phyloP scores from a whole-genome alignment of 306 rosid species.

The Trifolium subterraneum region DNA sequence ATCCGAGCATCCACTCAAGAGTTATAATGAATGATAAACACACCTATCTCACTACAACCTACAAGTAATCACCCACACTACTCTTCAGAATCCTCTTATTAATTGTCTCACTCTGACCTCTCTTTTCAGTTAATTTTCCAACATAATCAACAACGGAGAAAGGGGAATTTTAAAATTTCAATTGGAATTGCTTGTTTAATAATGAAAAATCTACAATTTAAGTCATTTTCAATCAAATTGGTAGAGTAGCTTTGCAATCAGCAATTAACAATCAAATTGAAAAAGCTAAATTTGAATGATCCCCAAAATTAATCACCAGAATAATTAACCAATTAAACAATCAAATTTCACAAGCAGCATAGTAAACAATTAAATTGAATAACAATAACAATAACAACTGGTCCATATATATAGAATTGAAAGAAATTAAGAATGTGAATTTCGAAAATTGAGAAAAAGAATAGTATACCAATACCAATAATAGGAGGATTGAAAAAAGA shows the following conservation, averaged over 20 bases:
- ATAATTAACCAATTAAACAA: neutral
- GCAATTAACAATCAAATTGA: neutral
- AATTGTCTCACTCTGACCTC: neutral
- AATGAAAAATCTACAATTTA: constrained; percentile 22
- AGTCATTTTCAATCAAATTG: neutral
- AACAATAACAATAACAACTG: neutral
- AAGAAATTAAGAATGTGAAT: constrained; percentile 13
- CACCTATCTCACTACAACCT: neutral
- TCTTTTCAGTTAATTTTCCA: neutral
- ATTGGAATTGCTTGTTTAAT: neutral
- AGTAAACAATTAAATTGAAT: neutral
- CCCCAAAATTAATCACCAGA: too few species aligned
- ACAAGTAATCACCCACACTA: neutral
- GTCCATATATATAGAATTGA: constrained; percentile 3
- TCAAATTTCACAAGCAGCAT: neutral
- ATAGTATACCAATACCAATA: constrained; percentile 37
- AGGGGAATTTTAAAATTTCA: constrained; percentile 1
- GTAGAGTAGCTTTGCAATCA: constrained; percentile 16
- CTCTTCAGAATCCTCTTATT: neutral
- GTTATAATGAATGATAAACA: neutral
- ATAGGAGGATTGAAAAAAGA: constrained; percentile 37
- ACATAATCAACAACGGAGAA: neutral
- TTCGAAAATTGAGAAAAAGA: neutral
- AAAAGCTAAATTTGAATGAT: too few species aligned
- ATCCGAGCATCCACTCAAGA: neutral